Evolutionary conservation across 1,284 basidiomycete genomes (phyloP).

Genomic region (Earliella scabrosa): DNA sequence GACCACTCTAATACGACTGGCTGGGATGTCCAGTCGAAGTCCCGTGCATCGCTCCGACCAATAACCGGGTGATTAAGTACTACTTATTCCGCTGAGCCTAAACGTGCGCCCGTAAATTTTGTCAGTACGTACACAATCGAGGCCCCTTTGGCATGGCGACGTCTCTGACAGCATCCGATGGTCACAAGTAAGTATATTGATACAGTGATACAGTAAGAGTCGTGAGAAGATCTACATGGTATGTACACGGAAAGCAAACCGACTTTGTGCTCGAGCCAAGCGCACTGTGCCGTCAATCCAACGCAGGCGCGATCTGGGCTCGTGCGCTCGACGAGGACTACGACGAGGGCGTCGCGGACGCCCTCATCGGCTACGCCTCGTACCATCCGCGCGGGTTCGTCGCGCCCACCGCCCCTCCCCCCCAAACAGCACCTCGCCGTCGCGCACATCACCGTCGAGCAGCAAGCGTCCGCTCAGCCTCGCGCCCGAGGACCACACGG

Average conservation of each 20-base stretch:
- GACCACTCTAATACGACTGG: no score
- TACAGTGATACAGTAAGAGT: no score
- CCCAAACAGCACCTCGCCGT: conserved; percentile 25
- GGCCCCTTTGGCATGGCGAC: no score
- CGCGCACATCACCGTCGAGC: conserved; percentile 33
- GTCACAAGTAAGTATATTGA: no score
- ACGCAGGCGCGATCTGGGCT: conserved; percentile 88
- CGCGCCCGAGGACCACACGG: conserved; percentile 55
- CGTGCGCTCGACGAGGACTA: conserved; percentile 82
- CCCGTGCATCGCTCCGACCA: no score
- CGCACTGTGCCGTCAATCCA: conserved; percentile 81
- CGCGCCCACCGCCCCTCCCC: conserved; percentile 26
- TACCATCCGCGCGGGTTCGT: conserved; percentile 34
- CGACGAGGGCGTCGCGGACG: conserved; percentile 76
- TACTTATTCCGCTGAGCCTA: no score
- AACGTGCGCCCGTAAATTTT: no score
- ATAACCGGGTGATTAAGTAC: no score
- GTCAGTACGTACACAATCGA: no score
- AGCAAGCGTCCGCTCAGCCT: conserved; percentile 71
- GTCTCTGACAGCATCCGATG: no score
- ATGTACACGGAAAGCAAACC: neutral
- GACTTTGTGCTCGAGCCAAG: conserved; percentile 32
- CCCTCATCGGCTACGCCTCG: conserved; percentile 64
- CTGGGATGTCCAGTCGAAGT: no score
- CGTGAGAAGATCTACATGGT: neutral